phyloP scores from a whole-genome alignment of 192 early-diverging fungal genomes.

The Entomortierella beljakovae region DNA sequence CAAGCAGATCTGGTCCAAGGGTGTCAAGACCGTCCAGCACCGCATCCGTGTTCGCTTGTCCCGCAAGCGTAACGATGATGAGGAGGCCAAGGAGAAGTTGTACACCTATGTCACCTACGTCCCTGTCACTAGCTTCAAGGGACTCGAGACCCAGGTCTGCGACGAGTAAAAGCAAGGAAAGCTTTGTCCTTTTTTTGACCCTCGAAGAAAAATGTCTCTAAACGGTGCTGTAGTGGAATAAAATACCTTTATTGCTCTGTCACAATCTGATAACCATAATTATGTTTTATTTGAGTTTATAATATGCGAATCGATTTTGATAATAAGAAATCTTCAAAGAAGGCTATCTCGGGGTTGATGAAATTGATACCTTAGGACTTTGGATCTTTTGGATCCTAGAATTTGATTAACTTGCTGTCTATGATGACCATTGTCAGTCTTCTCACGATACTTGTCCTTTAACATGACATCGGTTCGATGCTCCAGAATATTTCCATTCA shows the following conservation, averaged over 20 bases:
- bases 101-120: slow-evolving; percentile 96
- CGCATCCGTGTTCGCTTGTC: slow-evolving; percentile 95
- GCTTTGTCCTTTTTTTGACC: slow-evolving; percentile 15
- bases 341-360: neutral
- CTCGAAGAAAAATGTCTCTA: neutral
- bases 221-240: neutral
- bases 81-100: slow-evolving; percentile 96
- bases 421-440: slow-evolving; percentile 36
- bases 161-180: slow-evolving; percentile 60
- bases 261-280: neutral
- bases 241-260: neutral
- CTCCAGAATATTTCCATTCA: slow-evolving; percentile 24
- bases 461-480: slow-evolving; percentile 36
- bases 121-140: slow-evolving; percentile 90
- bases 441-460: slow-evolving; percentile 47
- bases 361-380: slow-evolving; percentile 12
- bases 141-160: slow-evolving; percentile 77
- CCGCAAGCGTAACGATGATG: slow-evolving; percentile 97
- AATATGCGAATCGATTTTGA: neutral
- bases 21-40: slow-evolving; percentile 95
- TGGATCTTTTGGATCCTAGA: neutral
- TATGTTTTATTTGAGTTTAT: neutral
- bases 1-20: slow-evolving; percentile 94
- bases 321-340: neutral
- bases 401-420: slow-evolving; percentile 6